Base-by-base conservation (phyloP, 164 flowering plant genomes). In the Macadamia tetraphylla region DNA sequence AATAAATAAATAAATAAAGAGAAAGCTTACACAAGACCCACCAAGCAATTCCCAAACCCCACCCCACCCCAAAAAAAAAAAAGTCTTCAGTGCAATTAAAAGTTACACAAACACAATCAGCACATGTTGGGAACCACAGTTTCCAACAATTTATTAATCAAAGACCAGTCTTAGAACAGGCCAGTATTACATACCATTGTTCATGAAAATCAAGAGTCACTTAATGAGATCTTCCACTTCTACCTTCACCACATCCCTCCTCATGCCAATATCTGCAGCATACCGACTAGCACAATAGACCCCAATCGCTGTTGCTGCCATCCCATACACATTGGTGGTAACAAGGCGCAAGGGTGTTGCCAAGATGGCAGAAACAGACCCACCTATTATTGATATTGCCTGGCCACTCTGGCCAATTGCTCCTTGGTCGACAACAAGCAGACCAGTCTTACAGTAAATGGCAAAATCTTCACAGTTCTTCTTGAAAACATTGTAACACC, bases 401-500 rank as follows among this genome's bases (percentile, higher is more conserved):
- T 88, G 94, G n/a, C 94, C 94, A 48, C 94, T 87, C 62, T 81
- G 91, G 14, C 94, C 91, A 63, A 87, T 67, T 14, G 85, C 76
- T 30, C 81, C 73, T 73, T 84, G 79, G 29, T 84, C 83, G 55
- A 82, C 32, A 57, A 88, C 86, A 6, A 88, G 84, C 40, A 85
- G 77, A 10, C 94, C 94, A 0, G 91, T 88, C 68, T 88, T 88
- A 77, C 94, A 88, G 73, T 88, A 88, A 13, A 87, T 88, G 2
- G 94, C 86, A 68, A 88, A 88, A 61, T 88, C 90, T 48, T 88
- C 91, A 61, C 94, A 88, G 65, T 88, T 88, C 73, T 87, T 87
- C 77, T 84, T 88, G 68, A 88, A 88, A 6, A 87, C 81, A 65
- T 83, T 83, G 58, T 88, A 88, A 74, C 88, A 84, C 13, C 94